These are phyloP conservation scores for Buddleja alternifolia DNA, from an alignment of 257 asterid genomes.

Conservation along the genomic window DNA sequence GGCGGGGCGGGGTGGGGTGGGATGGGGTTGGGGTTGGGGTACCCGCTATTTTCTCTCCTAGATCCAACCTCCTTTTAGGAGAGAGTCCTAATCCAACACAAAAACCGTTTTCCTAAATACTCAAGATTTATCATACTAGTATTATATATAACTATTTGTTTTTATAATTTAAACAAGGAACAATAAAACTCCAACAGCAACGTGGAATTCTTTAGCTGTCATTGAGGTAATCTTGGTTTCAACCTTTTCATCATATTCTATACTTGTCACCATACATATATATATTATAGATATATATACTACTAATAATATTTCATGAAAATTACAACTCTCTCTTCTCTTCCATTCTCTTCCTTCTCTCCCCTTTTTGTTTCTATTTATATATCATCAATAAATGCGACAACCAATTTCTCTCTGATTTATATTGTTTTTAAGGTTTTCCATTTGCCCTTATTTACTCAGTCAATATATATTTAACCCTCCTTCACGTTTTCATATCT, in stretches of 20 bases:
- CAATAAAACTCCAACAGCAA: constrained; percentile 27
- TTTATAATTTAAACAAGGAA: not conserved
- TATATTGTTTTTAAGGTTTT: constrained; percentile 24
- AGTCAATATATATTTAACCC: constrained; percentile 27
- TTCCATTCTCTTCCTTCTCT: no score
- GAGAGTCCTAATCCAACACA: constrained; percentile 35
- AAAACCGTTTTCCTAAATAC: not conserved
- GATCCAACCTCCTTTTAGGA: constrained; percentile 43
- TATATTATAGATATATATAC: no score
- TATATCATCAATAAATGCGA: constrained; percentile 25
- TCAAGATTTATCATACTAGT: not conserved
- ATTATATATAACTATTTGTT: not conserved
- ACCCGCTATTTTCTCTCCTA: constrained; percentile 33
- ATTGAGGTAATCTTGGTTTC: constrained; percentile 35
- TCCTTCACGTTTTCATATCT: constrained; percentile 28
- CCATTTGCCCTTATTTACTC: constrained; percentile 24
- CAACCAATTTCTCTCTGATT: constrained; percentile 19
- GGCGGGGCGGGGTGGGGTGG: not conserved
- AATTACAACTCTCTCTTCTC: no score
- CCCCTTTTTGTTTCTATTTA: constrained; percentile 10
- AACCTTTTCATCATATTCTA: constrained; percentile 16
- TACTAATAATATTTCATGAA: no score
- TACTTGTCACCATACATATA: constrained; percentile 35
- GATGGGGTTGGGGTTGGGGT: no score
- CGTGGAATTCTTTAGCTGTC: constrained; percentile 38